Evolutionary conservation across 768 basidiomycete species (phyloP), one percentile per base, ranked within the genome.

Genomic region (Mycena chlorophos): DNA sequence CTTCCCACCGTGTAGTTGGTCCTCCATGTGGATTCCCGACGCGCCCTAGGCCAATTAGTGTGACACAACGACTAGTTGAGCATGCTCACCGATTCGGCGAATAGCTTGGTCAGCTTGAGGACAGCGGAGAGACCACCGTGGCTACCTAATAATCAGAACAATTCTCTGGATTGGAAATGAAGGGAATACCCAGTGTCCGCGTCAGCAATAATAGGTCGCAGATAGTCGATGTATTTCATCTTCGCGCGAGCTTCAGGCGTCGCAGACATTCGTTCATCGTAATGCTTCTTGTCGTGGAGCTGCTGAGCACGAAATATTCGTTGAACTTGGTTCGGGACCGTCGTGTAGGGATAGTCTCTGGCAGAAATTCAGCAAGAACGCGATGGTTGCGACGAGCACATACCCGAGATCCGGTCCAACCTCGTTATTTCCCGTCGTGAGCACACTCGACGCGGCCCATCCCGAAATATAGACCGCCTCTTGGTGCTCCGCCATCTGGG

Each of bases 311-410:
- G 89, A 75, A 91, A 91, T 49, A 97, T 79, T 46, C 92, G 82
- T 53, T 96, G 90, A 0, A 97, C 94, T 68, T 96, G 94, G 68
- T 97, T 96, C 22, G 95, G 94, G 16, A 98, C 93, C 1, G 94
- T 96, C 10, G 93, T 94, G 70, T 97, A 97, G 1, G 94, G 93
- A 68, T 97, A 96, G 71, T 98, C 95, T 30, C 88, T 94, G 56
- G 3, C 45, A 22, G 40, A 12, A 22, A 40, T 31, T 39, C 38
- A 58, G 20, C 49, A 17, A 40, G 26, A 40, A 20, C 14, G 17
- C 39, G 34, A 28, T 20, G 26, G 26, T 31, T 22, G 49, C 28
- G 37, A 27, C 25, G 20, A 59, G 73, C 62, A 84, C 87, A 77
- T 76, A 78, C 92, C 89, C 92, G 62, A 94, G 79, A 72, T 97